Evolutionary conservation across 1,284 basidiomycete genomes (phyloP).

Genomic region (Microbotryum saponariae): DNA sequence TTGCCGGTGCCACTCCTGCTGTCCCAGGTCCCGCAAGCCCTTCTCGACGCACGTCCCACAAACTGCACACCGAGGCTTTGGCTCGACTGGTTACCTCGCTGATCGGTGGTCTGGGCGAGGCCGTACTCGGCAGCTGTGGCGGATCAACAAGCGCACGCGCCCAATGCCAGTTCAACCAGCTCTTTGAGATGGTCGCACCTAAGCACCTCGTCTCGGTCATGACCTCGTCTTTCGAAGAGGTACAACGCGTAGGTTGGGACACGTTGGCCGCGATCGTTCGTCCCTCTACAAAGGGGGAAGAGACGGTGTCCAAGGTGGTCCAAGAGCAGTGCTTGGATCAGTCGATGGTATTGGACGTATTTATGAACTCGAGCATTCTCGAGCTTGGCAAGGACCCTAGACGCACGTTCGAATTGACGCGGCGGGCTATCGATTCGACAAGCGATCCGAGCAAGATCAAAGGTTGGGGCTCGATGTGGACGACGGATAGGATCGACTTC

Average conservation of each 20-base stretch:
- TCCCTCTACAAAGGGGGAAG: neutral
- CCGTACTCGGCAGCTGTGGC: too few species aligned
- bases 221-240: neutral
- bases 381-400: too few species aligned
- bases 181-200: slow-evolving; percentile 2
- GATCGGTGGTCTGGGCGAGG: too few species aligned
- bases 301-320: too few species aligned
- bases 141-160: too few species aligned
- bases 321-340: too few species aligned
- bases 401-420: too few species aligned
- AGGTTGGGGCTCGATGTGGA: slow-evolving; percentile 18
- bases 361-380: too few species aligned
- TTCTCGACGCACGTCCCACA: neutral
- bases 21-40: neutral
- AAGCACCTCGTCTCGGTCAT: slow-evolving; percentile 2
- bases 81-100: too few species aligned
- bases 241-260: slow-evolving; percentile 7
- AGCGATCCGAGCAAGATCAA: slow-evolving; percentile 1
- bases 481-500: slow-evolving; percentile 2
- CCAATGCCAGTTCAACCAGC: neutral
- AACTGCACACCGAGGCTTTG: too few species aligned
- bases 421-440: slow-evolving; percentile 1
- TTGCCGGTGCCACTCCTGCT: neutral
- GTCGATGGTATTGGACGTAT: too few species aligned
- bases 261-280: slow-evolving; percentile 14